Evolutionary conservation across 2,329 filamentous ascomycete species (phyloP), one percentile per base, ranked within the genome.

Genomic region (Nothophoma quercina): DNA sequence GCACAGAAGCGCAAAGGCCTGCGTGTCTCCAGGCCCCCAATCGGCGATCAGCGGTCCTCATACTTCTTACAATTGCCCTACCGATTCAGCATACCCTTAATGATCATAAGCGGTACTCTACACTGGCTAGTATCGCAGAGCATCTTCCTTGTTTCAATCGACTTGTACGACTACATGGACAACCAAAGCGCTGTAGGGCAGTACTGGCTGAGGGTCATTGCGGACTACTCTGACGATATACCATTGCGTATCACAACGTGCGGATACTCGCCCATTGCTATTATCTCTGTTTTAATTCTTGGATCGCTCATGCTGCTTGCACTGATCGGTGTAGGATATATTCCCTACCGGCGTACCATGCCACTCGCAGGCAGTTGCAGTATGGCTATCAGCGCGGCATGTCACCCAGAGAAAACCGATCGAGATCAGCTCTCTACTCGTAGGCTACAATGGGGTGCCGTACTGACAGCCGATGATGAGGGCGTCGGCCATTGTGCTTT

Each of bases 341-440:
- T 88, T 2, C 89, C 88, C 2, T 88, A 89, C 12, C 92, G 80
- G 7, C 88, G 89, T 16, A 92, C 81, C 59, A 18, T 25, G 7
- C 9, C 9, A 25, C 92, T 91, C 51, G 92, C 89, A 26, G 87
- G 89, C 58, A 92, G 78, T 76, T 88, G 86, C 18, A 92, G 56
- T 54, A 18, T 38, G 18, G 51, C 52, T 5, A 60, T 58, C 8
- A 39, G 34, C 23, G 51, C 58, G 5, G 55, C 47, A 2, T 58
- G 55, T 29, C 58, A 60, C 42, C 38, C n/a, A n/a, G n/a, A n/a
- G n/a, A n/a, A n/a, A n/a, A n/a, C n/a, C n/a, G n/a, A n/a, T n/a
- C n/a, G n/a, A n/a, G n/a, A n/a, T n/a, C n/a, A n/a, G n/a, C n/a
- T n/a, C n/a, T n/a, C n/a, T n/a, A n/a, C n/a, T n/a, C n/a, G n/a